Conservation (phyloP, 2,329 filamentous ascomycete genomes). For the Diaporthe caulivora region DNA sequence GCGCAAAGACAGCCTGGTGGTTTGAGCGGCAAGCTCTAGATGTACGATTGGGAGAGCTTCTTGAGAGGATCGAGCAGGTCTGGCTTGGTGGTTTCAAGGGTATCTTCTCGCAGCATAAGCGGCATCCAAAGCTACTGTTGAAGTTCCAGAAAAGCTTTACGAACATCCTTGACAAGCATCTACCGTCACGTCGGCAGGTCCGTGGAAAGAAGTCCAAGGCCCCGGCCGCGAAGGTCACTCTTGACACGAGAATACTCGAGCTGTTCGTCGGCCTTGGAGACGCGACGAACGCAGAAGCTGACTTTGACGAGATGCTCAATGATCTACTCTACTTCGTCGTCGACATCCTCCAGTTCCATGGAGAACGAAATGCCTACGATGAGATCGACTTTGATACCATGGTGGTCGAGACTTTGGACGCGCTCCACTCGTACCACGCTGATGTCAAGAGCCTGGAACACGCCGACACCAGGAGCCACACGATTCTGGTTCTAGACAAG, state of each 20-base stretch:
- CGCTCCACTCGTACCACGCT: slow-evolving; percentile 81
- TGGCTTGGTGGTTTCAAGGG: slow-evolving; percentile 97
- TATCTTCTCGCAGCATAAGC: slow-evolving; percentile 83
- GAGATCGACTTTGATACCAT: slow-evolving; percentile 97
- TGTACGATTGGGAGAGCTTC: slow-evolving; percentile 78
- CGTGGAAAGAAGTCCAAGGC: slow-evolving; percentile 65
- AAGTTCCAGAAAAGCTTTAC: slow-evolving; percentile 85
- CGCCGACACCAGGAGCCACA: slow-evolving; percentile 68
- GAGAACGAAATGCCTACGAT: slow-evolving; percentile 95
- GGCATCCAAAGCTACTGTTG: slow-evolving; percentile 73
- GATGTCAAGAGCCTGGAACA: slow-evolving; percentile 50
- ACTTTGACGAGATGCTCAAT: slow-evolving; percentile 89
- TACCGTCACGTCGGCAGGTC: slow-evolving; percentile 82
- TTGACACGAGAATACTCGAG: slow-evolving; percentile 78
- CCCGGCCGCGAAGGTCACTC: slow-evolving; percentile 56
- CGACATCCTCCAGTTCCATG: slow-evolving; percentile 96
- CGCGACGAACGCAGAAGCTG: slow-evolving; percentile 73
- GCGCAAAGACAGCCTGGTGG: slow-evolving; percentile 90
- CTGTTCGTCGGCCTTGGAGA: slow-evolving; percentile 89
- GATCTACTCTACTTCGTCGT: slow-evolving; percentile 97
- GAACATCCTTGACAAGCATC: slow-evolving; percentile 82
- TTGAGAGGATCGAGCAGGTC: slow-evolving; percentile 88
- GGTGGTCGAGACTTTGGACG: slow-evolving; percentile 88
- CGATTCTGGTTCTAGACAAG: slow-evolving; percentile 92
- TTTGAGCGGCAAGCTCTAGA: slow-evolving; percentile 85